Evolutionary conservation across 1,139 yeast species (phyloP).

Genomic region (Sugiyamaella sp.): DNA sequence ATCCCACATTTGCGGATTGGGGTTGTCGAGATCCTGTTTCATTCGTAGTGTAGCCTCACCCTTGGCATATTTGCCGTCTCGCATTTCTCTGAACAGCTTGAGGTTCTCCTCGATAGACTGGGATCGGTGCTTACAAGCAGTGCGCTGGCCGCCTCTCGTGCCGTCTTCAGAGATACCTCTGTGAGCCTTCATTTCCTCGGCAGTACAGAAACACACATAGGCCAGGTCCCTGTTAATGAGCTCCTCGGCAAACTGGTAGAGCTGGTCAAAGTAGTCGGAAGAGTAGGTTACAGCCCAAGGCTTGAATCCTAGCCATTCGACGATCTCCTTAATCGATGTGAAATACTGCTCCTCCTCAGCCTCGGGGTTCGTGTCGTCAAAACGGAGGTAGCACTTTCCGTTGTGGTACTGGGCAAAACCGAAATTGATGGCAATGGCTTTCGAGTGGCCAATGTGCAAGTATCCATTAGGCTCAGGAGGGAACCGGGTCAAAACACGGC

Average conservation of each 20-base stretch:
- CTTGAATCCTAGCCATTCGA: constrained; percentile 88
- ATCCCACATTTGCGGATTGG: constrained; percentile 99
- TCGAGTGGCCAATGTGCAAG: constrained; percentile 95
- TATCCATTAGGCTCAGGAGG: constrained; percentile 99
- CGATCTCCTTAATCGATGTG: constrained; percentile 78
- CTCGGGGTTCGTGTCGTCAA: constrained; percentile 98
- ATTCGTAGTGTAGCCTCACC: constrained; percentile 95
- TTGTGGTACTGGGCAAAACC: constrained; percentile 86
- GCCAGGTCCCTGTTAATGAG: constrained; percentile 72
- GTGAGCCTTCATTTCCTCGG: constrained; percentile 85
- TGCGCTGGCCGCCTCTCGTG: constrained; percentile 88
- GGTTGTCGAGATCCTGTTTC: constrained; percentile 92
- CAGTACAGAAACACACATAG: constrained; percentile 91
- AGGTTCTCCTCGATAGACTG: constrained; percentile 74
- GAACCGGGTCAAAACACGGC: constrained; percentile 88
- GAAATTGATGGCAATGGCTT: constrained; percentile 95
- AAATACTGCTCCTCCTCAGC: constrained; percentile 95
- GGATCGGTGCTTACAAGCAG: constrained; percentile 73
- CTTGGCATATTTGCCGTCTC: constrained; percentile 80
- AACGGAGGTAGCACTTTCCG: constrained; percentile 89
- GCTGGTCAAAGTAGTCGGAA: constrained; percentile 88
- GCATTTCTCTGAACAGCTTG: constrained; percentile 83
- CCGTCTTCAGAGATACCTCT: constrained; percentile 94
- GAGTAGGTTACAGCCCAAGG: constrained; percentile 96
- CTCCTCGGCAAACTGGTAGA: constrained; percentile 84